phyloP scores from a whole-genome alignment of 1,284 basidiomycete species.

The Moesziomyces globuligerus region DNA sequence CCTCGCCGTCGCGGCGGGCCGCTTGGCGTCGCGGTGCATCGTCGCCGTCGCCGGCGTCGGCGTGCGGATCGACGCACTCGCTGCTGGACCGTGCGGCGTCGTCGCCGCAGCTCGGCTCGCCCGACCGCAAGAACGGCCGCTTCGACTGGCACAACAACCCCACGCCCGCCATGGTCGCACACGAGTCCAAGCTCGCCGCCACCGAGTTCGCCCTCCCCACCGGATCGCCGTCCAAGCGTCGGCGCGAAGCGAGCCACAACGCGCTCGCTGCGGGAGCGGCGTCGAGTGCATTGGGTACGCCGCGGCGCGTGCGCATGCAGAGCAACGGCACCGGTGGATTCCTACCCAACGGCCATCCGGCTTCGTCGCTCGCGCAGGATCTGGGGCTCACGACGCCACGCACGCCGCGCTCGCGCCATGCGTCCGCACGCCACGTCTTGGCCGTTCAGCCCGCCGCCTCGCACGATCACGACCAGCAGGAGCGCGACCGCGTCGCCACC shows the following conservation, averaged over 20 bases:
- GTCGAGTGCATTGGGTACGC: too few species aligned
- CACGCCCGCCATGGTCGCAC: slow-evolving; percentile 37
- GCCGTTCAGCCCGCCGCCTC: slow-evolving; percentile 6
- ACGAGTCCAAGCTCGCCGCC: slow-evolving; percentile 27
- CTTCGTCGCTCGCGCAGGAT: slow-evolving; percentile 55
- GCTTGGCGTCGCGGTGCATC: not conserved
- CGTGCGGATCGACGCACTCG: slow-evolving; percentile 6
- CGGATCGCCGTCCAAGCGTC: slow-evolving; percentile 30
- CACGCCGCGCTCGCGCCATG: slow-evolving; percentile 47
- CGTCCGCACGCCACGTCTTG: slow-evolving; percentile 22
- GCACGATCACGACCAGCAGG: slow-evolving; percentile 41
- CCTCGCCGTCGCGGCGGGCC: slow-evolving; percentile 11
- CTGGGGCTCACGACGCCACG: slow-evolving; percentile 42
- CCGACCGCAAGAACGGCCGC: slow-evolving; percentile 36
- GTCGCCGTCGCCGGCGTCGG: not conserved
- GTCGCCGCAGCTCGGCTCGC: slow-evolving; percentile 52
- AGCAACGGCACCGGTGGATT: slow-evolving; percentile 43
- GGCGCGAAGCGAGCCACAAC: slow-evolving; percentile 31
- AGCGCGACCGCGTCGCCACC: slow-evolving; percentile 44
- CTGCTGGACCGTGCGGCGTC: slow-evolving; percentile 42
- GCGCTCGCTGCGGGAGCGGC: slow-evolving; percentile 1
- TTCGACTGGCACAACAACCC: slow-evolving; percentile 55
- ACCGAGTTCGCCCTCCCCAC: slow-evolving; percentile 27
- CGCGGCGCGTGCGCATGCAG: slow-evolving; percentile 21
- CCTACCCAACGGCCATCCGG: slow-evolving; percentile 54